Percentiles rank a stretch among this genome's conserved stretches.
These are phyloP conservation scores for Lippia alba DNA, from an alignment of 305 asterid species.

Conservation along the genomic window DNA sequence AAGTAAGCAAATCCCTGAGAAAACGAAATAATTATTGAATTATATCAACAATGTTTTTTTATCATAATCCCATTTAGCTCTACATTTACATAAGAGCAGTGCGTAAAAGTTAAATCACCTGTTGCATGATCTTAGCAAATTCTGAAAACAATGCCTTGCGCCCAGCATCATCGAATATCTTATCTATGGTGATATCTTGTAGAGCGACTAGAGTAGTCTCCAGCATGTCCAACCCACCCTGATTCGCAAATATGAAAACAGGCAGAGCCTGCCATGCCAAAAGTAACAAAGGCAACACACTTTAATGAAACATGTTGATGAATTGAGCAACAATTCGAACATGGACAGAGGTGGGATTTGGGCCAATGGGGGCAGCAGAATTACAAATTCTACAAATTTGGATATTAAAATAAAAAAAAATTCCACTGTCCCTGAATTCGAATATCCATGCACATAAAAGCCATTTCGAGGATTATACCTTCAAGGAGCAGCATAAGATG, in stretches of 20 bases:
- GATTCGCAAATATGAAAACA: conserved; percentile 71
- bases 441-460: background rate
- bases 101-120: conserved; percentile 42
- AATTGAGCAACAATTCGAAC: background rate
- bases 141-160: conserved; percentile 64
- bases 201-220: conserved; percentile 77
- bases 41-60: background rate
- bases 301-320: background rate
- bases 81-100: too few relatives aligned
- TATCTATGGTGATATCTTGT: conserved; percentile 72
- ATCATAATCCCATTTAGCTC: too few relatives aligned
- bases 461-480: conserved; percentile 44
- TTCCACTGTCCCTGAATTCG: background rate
- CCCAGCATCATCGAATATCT: conserved; percentile 71
- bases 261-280: conserved; percentile 59
- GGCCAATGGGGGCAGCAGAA: too few relatives aligned
- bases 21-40: background rate
- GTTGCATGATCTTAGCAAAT: conserved; percentile 70
- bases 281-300: background rate
- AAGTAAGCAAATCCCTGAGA: conserved; percentile 72
- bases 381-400: too few relatives aligned
- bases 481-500: conserved; percentile 76
- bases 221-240: conserved; percentile 81
- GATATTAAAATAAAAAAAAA: too few relatives aligned
- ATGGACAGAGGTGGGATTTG: too few relatives aligned